Evolutionary conservation across 139 green algal species (phyloP).

Genomic region (Edaphochlamys debaryana): DNA sequence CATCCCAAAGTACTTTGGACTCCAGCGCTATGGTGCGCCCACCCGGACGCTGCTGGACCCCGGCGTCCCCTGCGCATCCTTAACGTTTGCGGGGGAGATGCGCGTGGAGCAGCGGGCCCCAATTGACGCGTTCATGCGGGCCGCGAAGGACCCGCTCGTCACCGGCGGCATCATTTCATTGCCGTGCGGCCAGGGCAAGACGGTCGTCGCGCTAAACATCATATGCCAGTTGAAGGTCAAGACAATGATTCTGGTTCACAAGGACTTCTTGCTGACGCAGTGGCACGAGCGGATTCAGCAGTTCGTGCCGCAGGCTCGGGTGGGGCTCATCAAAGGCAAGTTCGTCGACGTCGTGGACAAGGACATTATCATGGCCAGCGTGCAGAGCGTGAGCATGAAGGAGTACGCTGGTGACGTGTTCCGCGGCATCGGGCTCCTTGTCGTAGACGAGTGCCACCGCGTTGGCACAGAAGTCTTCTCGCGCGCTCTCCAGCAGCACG

Average conservation of each 20-base stretch:
- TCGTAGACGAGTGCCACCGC: constrained; percentile 48
- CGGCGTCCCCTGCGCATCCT: not conserved
- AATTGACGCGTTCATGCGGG: too few species aligned
- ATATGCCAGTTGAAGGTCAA: not conserved
- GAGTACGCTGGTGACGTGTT: constrained; percentile 10
- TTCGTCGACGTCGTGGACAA: constrained; percentile 20
- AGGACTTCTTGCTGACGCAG: constrained; percentile 45
- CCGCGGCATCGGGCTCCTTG: constrained; percentile 19
- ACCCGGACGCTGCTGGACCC: constrained; percentile 7
- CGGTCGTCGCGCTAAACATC: constrained; percentile 34
- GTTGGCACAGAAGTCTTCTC: constrained; percentile 44
- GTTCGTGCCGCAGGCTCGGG: constrained; percentile 12
- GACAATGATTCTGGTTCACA: constrained; percentile 47
- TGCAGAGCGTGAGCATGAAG: constrained; percentile 44
- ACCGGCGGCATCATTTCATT: constrained; percentile 41
- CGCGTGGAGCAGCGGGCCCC: too few species aligned
- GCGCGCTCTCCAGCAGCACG: constrained; percentile 10
- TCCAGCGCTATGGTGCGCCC: constrained; percentile 20
- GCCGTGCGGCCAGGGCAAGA: constrained; percentile 40
- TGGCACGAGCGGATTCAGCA: constrained; percentile 45
- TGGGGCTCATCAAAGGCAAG: constrained; percentile 39
- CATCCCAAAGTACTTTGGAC: constrained; percentile 22
- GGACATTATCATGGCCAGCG: constrained; percentile 37
- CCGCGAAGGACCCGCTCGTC: too few species aligned
- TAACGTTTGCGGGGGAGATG: too few species aligned